These are phyloP conservation scores for Zelopaecilomyces penicillatus DNA, from an alignment of 2,329 filamentous ascomycete genomes.

Conservation along the genomic window DNA sequence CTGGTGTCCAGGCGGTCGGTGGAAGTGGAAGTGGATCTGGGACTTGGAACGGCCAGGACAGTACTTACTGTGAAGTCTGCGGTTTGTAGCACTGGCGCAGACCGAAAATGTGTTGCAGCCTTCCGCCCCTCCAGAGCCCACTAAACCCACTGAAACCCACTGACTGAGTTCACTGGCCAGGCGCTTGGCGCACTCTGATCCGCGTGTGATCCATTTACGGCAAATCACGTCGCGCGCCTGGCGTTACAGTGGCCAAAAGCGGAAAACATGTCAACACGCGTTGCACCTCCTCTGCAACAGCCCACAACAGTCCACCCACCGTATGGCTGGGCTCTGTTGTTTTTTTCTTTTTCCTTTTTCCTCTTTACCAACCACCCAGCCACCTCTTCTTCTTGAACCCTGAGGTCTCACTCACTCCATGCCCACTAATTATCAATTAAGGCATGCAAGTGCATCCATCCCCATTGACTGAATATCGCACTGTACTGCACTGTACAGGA, in stretches of 20 bases:
- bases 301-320: background rate
- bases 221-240: conserved; percentile 25
- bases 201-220: conserved; percentile 12
- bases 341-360: background rate
- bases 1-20: background rate
- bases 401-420: too few species aligned
- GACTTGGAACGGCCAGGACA: conserved; percentile 5
- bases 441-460: too few species aligned
- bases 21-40: background rate
- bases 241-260: conserved; percentile 19
- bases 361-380: background rate
- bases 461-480: too few species aligned
- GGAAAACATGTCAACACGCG: conserved; percentile 29
- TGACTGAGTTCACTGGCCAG: too few species aligned
- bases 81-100: background rate
- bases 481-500: too few species aligned
- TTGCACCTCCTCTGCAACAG: conserved; percentile 14
- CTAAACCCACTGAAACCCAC: too few species aligned
- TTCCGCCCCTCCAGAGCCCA: conserved; percentile 1
- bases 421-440: too few species aligned
- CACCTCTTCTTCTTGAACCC: background rate
- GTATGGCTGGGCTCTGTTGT: background rate
- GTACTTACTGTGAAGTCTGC: background rate
- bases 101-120: conserved; percentile 5
- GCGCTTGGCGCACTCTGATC: background rate